phyloP scores from a whole-genome alignment of 768 basidiomycete genomes.

The Suillus clintonianus region DNA sequence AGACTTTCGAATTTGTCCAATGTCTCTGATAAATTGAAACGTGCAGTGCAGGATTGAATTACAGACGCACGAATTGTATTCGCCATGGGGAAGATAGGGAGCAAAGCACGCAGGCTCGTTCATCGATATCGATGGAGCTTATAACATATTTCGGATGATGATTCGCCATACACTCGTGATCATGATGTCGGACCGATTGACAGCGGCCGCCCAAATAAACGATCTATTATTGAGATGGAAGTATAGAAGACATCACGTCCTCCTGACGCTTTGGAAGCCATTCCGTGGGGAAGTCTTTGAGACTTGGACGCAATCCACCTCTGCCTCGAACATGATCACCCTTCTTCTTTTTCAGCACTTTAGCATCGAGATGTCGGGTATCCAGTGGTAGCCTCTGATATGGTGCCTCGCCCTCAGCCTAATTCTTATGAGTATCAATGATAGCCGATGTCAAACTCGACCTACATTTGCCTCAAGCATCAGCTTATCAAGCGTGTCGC shows the following conservation, averaged over 20 bases:
- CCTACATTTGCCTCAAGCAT: constrained; percentile 85
- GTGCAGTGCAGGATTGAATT: constrained; percentile 50
- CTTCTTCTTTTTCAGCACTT: constrained; percentile 68
- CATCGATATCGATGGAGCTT: not conserved
- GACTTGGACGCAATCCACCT: constrained; percentile 56
- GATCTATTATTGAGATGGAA: constrained; percentile 3
- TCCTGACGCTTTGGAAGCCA: constrained; percentile 61
- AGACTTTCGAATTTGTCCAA: constrained; percentile 51
- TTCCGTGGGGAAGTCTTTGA: constrained; percentile 81
- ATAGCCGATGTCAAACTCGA: constrained; percentile 16
- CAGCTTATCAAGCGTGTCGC: constrained; percentile 79
- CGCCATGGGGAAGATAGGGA: constrained; percentile 14
- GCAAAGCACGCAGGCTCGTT: not conserved
- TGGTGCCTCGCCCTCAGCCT: constrained; percentile 40
- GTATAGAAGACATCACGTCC: not conserved
- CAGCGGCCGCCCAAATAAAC: constrained; percentile 7
- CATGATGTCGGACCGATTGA: constrained; percentile 3
- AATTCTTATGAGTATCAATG: constrained; percentile 12
- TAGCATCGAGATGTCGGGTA: constrained; percentile 74
- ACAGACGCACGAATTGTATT: constrained; percentile 51
- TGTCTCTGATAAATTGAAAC: constrained; percentile 47
- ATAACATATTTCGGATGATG: not conserved
- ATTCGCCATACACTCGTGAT: constrained; percentile 9
- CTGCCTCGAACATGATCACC: constrained; percentile 67
- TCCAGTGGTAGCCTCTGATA: constrained; percentile 77